phyloP scores from a whole-genome alignment of 345 rosid genomes.

The Cochlearia excelsa region DNA sequence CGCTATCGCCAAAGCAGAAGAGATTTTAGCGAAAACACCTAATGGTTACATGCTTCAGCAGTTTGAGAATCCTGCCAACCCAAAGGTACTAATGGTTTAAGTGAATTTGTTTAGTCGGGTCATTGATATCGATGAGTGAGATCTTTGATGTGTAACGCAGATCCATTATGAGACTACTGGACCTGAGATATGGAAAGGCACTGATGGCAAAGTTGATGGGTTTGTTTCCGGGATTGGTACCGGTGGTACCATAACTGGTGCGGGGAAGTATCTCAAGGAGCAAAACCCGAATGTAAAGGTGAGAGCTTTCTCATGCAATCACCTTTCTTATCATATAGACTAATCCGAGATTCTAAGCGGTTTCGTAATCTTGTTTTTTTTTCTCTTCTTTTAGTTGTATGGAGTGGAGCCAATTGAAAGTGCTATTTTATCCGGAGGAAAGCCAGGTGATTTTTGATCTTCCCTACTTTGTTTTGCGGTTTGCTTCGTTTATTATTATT shows the following conservation, averaged over 20 bases:
- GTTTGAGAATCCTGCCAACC: slow-evolving; percentile 88
- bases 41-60: slow-evolving; percentile 83
- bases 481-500: too few relatives aligned
- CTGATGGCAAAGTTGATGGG: slow-evolving; percentile 77
- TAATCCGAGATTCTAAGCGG: background rate
- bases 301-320: background rate
- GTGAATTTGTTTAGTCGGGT: too few relatives aligned
- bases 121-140: too few relatives aligned
- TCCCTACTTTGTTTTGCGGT: too few relatives aligned
- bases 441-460: slow-evolving; percentile 59
- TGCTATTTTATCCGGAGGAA: slow-evolving; percentile 72
- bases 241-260: slow-evolving; percentile 90
- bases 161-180: slow-evolving; percentile 90
- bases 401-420: slow-evolving; percentile 91
- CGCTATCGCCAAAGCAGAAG: slow-evolving; percentile 85
- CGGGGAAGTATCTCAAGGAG: slow-evolving; percentile 81
- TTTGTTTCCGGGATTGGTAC: slow-evolving; percentile 92
- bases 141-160: too few relatives aligned
- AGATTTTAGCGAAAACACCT: slow-evolving; percentile 69
- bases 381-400: slow-evolving; percentile 46
- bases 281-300: slow-evolving; percentile 75
- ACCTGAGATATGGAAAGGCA: slow-evolving; percentile 87
- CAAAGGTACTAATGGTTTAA: slow-evolving; percentile 68
- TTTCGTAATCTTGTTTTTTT: slow-evolving; percentile 8
- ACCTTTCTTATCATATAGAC: too few relatives aligned